phyloP scores from a whole-genome alignment of 2,329 filamentous ascomycete genomes.

The Fusarium nematophilum region DNA sequence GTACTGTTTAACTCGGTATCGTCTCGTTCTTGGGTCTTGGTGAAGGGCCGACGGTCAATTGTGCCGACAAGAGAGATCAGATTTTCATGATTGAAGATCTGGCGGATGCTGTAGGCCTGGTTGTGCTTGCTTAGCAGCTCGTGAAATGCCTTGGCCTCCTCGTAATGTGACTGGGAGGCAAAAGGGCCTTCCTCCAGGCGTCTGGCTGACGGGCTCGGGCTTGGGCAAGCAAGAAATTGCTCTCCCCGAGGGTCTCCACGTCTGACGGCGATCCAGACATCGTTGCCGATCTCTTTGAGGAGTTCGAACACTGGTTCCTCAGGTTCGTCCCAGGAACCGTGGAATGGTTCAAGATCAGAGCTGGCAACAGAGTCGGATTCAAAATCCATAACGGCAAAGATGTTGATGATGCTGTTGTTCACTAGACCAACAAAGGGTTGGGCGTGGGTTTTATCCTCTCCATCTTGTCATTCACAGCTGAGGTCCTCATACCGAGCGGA shows the following conservation, averaged over 20 bases:
- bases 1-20: slow-evolving; percentile 30
- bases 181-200: slow-evolving; percentile 1
- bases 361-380: neutral
- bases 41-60: slow-evolving; percentile 42
- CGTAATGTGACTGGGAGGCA: slow-evolving; percentile 22
- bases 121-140: slow-evolving; percentile 34
- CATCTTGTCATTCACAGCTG: neutral
- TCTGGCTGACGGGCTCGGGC: slow-evolving; percentile 21
- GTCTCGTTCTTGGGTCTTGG: slow-evolving; percentile 15
- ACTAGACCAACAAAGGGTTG: slow-evolving; percentile 1
- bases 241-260: slow-evolving; percentile 45
- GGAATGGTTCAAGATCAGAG: neutral
- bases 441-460: neutral
- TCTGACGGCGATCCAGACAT: slow-evolving; percentile 48
- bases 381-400: slow-evolving; percentile 14
- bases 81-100: slow-evolving; percentile 62
- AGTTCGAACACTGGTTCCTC: slow-evolving; percentile 43
- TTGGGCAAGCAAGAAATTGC: slow-evolving; percentile 48
- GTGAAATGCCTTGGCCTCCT: slow-evolving; percentile 39
- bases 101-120: slow-evolving; percentile 45
- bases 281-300: slow-evolving; percentile 43
- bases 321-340: neutral
- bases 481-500: neutral
- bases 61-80: slow-evolving; percentile 57
- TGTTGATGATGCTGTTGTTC: neutral